Evolutionary conservation across 352 stramenopile genomes (phyloP).

Genomic region (Elongisporangium anandrum): DNA sequence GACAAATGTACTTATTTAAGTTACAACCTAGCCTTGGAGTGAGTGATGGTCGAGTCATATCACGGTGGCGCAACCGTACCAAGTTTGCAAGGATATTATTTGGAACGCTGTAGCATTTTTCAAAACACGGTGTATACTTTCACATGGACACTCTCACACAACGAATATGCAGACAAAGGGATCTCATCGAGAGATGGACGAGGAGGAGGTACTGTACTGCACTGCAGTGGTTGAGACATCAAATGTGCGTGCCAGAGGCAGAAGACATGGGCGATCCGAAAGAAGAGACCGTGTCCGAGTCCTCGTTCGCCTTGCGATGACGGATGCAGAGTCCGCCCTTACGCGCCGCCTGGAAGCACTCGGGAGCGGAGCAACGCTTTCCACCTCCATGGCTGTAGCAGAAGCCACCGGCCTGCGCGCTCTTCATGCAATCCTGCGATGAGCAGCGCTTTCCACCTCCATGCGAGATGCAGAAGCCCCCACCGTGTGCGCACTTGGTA

Average conservation of each 20-base stretch:
- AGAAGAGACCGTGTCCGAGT: too few relatives aligned
- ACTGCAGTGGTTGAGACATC: too few relatives aligned
- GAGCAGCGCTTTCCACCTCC: slow-evolving; percentile 70
- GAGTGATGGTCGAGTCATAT: slow-evolving; percentile 22
- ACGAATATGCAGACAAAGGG: too few relatives aligned
- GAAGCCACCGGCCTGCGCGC: slow-evolving; percentile 66
- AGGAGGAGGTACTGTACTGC: too few relatives aligned
- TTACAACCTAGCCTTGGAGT: slow-evolving; percentile 1
- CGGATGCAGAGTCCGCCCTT: slow-evolving; percentile 79
- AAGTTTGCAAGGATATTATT: too few relatives aligned
- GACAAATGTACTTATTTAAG: neutral
- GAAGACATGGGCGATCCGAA: too few relatives aligned
- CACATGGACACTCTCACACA: too few relatives aligned
- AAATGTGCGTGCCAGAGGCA: too few relatives aligned
- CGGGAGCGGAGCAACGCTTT: slow-evolving; percentile 61
- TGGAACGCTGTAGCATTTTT: too few relatives aligned
- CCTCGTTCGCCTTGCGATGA: slow-evolving; percentile 40
- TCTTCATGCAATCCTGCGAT: slow-evolving; percentile 50
- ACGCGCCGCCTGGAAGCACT: slow-evolving; percentile 75
- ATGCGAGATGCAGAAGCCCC: slow-evolving; percentile 73
- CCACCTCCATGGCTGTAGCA: slow-evolving; percentile 79
- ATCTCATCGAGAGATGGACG: too few relatives aligned
- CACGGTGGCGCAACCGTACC: too few relatives aligned
- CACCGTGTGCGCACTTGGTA: slow-evolving; percentile 68
- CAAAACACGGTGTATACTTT: too few relatives aligned